Evolutionary conservation across 2,329 filamentous ascomycete genomes (phyloP).

Genomic region (Lachnellula arida): DNA sequence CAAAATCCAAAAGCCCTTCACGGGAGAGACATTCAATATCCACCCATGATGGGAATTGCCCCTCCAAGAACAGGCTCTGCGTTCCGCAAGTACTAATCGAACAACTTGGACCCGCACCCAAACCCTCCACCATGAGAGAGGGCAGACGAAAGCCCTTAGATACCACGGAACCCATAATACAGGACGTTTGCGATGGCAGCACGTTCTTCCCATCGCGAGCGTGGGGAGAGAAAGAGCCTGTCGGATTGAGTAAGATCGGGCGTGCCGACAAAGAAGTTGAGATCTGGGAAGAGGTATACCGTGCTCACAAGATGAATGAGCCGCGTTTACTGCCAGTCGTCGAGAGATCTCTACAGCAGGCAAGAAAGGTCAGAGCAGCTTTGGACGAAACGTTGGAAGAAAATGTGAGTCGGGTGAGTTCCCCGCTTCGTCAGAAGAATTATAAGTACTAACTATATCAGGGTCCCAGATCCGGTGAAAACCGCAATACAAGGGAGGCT

Average conservation of each 20-base stretch:
- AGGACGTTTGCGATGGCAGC: background rate
- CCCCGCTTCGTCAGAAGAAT: background rate
- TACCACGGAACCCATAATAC: background rate
- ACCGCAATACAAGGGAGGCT: conserved; percentile 32
- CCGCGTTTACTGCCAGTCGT: conserved; percentile 11
- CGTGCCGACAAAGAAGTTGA: conserved; percentile 9
- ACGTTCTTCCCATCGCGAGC: conserved; percentile 8
- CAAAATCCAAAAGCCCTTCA: background rate
- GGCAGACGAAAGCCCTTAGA: background rate
- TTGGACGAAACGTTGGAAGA: conserved; percentile 34
- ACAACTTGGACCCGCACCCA: background rate
- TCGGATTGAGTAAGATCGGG: conserved; percentile 15
- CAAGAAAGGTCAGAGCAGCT: conserved; percentile 7
- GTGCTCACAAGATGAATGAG: conserved; percentile 7
- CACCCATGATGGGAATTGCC: background rate
- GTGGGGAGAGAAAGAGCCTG: conserved; percentile 12
- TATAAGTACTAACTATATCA: conserved; percentile 10
- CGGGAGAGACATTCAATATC: background rate
- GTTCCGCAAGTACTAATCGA: background rate
- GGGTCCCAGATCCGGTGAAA: conserved; percentile 15
- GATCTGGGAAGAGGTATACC: conserved; percentile 16
- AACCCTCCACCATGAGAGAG: background rate
- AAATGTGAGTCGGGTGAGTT: conserved; percentile 27
- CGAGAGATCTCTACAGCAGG: conserved; percentile 6
- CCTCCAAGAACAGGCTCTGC: background rate